phyloP scores from a whole-genome alignment of 805 yeast species.

The Hemisphaericaspora nanyangensis region DNA sequence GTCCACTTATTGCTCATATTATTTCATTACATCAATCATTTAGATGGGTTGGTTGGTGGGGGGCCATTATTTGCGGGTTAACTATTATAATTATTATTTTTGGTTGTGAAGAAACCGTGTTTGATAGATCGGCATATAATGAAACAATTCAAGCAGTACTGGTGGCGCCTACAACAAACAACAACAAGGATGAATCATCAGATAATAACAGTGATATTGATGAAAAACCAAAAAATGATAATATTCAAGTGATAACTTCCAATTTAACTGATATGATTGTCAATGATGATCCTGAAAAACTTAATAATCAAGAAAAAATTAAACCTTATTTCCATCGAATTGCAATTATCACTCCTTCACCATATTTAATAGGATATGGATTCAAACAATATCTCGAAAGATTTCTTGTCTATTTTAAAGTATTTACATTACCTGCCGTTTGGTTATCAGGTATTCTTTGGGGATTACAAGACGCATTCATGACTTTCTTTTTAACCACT shows the following conservation, averaged over 20 bases:
- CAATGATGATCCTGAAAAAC: conserved; percentile 6
- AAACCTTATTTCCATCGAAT: conserved; percentile 45
- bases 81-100: conserved; percentile 51
- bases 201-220: background rate
- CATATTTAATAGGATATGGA: conserved; percentile 61
- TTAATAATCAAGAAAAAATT: conserved; percentile 7
- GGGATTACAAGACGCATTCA: conserved; percentile 77
- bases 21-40: conserved; percentile 58
- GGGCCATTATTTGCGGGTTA: conserved; percentile 44
- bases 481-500: conserved; percentile 70
- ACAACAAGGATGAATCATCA: background rate
- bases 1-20: conserved; percentile 78
- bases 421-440: conserved; percentile 62
- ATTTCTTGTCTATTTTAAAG: conserved; percentile 47
- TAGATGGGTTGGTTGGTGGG: conserved; percentile 77
- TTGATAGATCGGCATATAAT: conserved; percentile 43
- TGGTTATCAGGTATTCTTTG: conserved; percentile 67
- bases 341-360: conserved; percentile 50
- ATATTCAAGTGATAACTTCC: conserved; percentile 7
- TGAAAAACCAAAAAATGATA: conserved; percentile 9
- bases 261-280: conserved; percentile 10
- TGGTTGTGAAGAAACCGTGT: conserved; percentile 68
- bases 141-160: conserved; percentile 4
- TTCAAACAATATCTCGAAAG: conserved; percentile 60
- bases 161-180: background rate